Evolutionary conservation across 441 rosid genomes (phyloP), one percentile per base, ranked within the genome.

Genomic region (Croton setiger): DNA sequence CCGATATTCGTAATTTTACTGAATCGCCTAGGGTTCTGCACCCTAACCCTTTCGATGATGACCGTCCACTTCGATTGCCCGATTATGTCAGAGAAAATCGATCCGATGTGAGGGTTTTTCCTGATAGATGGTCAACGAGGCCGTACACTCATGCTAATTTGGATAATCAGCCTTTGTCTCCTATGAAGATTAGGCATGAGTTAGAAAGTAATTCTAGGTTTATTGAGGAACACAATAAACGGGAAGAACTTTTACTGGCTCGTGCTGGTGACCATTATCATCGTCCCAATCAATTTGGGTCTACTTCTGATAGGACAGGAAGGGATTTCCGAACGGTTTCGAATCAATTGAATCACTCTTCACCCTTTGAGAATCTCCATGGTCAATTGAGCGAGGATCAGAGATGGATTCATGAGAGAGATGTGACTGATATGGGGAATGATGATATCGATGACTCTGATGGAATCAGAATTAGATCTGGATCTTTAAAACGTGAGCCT

Each of bases 391-490:
- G 8, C 73, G 87, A 81, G 68, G 77, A 63, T 63, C 82, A 72
- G 71, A 85, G 88, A 74, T 69, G 84, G 86, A 73, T 60, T 63
- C 70, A 72, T 36, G 70, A 58, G 52, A 73, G 84, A 67, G 78
- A 78, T 58, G 64, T 18, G 20, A 43, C 63, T 65, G 86, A 74
- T 63, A 65, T 63, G 63, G 77, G 73, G 53, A 68, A 65, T 69
- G 64, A 48, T 36, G 81, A 65, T 70, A 76, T 72, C 44, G 61
- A 17, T 66, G 72, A 62, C 37, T 72, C 75, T 67, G 80, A 75
- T 73, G 81, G 74, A 68, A 60, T 68, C 72, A 72, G 82, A 52
- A 35, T 63, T 64, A 67, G 66, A 73, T 7, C 78, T 64, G 69
- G 66, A 73, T 7, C 78, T 15, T 72, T 78, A 66, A 83, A 85